A percentile compares a stretch with the other conserved stretches of the same genome.
Conservation (phyloP, 257 asterid species). For the Ballota nigra region DNA sequence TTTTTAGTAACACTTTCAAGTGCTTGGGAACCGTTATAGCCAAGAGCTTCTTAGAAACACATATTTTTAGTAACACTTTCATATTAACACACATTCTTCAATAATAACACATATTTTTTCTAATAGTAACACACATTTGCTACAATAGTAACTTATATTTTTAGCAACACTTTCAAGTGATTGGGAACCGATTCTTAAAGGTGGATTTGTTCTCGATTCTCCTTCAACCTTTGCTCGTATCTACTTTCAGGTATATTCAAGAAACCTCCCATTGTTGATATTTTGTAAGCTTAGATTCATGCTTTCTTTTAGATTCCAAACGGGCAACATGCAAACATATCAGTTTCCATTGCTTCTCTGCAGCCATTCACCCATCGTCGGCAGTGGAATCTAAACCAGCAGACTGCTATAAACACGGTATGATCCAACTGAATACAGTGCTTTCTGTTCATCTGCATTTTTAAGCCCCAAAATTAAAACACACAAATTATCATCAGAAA, state of each 20-base stretch:
- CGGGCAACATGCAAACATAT: conserved; percentile 22
- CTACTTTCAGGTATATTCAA: conserved; percentile 47
- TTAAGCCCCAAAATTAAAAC: conserved; percentile 39
- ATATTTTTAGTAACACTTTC: too few relatives aligned
- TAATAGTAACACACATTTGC: too few relatives aligned
- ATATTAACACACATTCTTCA: too few relatives aligned
- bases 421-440: neutral
- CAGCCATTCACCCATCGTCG: conserved; percentile 50
- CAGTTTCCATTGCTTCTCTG: conserved; percentile 43
- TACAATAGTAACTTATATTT: too few relatives aligned
- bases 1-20: too few relatives aligned
- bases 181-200: conserved; percentile 65
- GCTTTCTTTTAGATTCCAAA: conserved; percentile 33
- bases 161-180: conserved; percentile 32
- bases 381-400: conserved; percentile 45
- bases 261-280: neutral
- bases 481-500: conserved; percentile 29
- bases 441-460: conserved; percentile 44
- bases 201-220: conserved; percentile 49
- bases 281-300: neutral
- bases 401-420: conserved; percentile 35
- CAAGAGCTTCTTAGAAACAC: too few relatives aligned
- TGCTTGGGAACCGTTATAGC: too few relatives aligned
- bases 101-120: too few relatives aligned
- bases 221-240: conserved; percentile 31